phyloP scores from a whole-genome alignment of 129 eudicot genomes.

The carrot (Daucus carota) region DH1_v3.0 NC_030387.2:40115001-40115500 shows the following conservation, averaged over 20 bases:
- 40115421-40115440: background rate
- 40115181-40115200: background rate
- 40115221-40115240: background rate
- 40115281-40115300: background rate
- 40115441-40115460: background rate
- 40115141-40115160: background rate
- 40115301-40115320: background rate
- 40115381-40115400: background rate
- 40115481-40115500: conserved; percentile 89
- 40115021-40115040: background rate
- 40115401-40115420: no score
- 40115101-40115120: background rate
- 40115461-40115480: conserved; percentile 62
- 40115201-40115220: background rate
- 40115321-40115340: background rate
- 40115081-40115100: background rate
- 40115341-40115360: background rate
- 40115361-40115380: background rate
- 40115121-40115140: background rate
- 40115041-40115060: background rate
- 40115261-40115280: background rate
- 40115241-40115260: background rate
- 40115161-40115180: background rate
- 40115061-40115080: background rate
- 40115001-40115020: background rate